These are phyloP conservation scores for Arthroderma sp. DNA, from an alignment of 2,329 filamentous ascomycete genomes.

Conservation along the genomic window DNA sequence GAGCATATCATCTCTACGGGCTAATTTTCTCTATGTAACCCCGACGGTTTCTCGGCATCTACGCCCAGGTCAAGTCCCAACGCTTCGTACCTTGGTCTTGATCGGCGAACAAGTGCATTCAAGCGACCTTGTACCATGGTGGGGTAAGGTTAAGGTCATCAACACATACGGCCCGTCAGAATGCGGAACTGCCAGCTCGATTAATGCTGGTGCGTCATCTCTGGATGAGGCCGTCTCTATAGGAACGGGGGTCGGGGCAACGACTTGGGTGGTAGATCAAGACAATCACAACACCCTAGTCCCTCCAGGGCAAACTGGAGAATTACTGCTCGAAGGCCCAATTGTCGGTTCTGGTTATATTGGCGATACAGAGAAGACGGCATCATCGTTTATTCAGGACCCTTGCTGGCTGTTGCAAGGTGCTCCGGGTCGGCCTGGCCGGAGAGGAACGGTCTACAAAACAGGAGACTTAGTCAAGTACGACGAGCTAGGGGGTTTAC, in stretches of 20 bases:
- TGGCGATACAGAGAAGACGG: slow-evolving; percentile 22
- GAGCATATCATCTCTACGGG: slow-evolving; percentile 36
- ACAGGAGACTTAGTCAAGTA: slow-evolving; percentile 9
- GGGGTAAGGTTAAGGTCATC: slow-evolving; percentile 7
- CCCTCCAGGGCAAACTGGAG: slow-evolving; percentile 19
- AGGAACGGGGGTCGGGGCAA: neutral
- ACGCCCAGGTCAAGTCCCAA: slow-evolving; percentile 26
- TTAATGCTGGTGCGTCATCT: no score
- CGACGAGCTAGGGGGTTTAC: neutral
- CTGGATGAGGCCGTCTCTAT: no score
- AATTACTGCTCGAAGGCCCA: slow-evolving; percentile 26
- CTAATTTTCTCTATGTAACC: slow-evolving; percentile 44
- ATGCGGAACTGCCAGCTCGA: neutral
- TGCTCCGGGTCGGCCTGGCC: neutral
- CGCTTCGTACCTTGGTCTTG: slow-evolving; percentile 25
- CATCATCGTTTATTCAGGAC: slow-evolving; percentile 16
- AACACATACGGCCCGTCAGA: slow-evolving; percentile 17
- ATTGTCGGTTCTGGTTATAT: slow-evolving; percentile 28
- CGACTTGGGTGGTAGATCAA: slow-evolving; percentile 16
- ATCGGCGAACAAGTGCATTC: slow-evolving; percentile 26
- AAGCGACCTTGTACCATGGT: slow-evolving; percentile 14
- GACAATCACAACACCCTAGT: slow-evolving; percentile 14
- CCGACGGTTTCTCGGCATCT: slow-evolving; percentile 39
- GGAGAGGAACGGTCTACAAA: neutral
- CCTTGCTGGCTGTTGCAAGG: slow-evolving; percentile 7